Evolutionary conservation across 495 filamentous ascomycete species (phyloP), one percentile per base, ranked within the genome.

Genomic region (Daldinia vernicosa): DNA sequence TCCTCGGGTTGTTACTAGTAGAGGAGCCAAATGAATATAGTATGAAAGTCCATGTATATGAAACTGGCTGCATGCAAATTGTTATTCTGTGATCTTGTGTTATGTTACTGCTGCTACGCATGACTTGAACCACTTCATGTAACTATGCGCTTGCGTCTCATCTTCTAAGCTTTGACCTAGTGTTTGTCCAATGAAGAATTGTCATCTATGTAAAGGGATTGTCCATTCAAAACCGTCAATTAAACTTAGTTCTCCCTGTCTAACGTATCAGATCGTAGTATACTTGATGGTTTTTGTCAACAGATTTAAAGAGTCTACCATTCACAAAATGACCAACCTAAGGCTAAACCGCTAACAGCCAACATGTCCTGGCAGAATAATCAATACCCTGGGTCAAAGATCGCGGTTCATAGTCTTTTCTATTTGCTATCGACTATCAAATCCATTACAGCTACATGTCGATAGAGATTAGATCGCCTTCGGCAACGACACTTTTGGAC

Each of bases 351-450:
- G 19, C 4, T 22, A 12, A 47, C 3, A 47, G 17, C 7, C 17
- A 22, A 45, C 40, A 12, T 19, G 40, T 17, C 40, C 7, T 43
- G 9, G 2, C 14, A 43, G 2, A 22, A 28, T 26, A 47, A 2
- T 47, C 11, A 47, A 11, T 22, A 24, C 19, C 17, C 9, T 2
- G 24, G 1, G 19, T 47, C 3, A 22, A 47, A 24, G 24, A 8
- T 9, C 9, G 19, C 47, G 57, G 51, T 53, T 62, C 63, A 58
- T 59, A 67, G 52, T 63, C 45, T 53, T 37, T 62, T 53, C 15
- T 50, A 28, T 66, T 60, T 30, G 17, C 39, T 60, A 57, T 59
- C 45, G 60, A 60, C 69, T 66, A 72, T 67, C 60, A 50, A 67
- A 54, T 43, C 58, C 14, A 59, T 55, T 40, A 54, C 26, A 43